Evolutionary conservation across 495 filamentous ascomycete genomes (phyloP).

Genomic region (Choiromyces venosus): DNA sequence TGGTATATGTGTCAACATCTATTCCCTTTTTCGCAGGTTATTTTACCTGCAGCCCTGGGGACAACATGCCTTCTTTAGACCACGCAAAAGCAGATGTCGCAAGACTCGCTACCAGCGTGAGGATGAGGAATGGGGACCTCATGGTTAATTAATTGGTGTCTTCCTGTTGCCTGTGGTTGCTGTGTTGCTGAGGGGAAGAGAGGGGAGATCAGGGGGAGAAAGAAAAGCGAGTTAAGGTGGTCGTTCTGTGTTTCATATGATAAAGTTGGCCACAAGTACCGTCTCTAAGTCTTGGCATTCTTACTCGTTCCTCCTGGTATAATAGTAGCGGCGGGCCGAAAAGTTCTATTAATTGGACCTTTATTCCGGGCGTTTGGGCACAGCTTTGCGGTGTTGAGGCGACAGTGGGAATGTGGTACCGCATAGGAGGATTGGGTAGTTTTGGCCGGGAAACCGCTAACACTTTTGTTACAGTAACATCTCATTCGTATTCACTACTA

Average conservation of each 20-base stretch:
- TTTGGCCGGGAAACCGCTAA: not conserved
- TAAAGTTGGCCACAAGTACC: not conserved
- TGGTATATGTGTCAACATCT: constrained; percentile 43
- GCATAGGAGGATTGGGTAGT: too few relatives aligned
- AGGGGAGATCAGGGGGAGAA: not conserved
- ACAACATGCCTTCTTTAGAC: constrained; percentile 67
- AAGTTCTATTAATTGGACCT: not conserved
- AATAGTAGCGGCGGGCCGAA: not conserved
- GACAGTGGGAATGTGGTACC: not conserved
- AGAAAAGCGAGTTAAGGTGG: not conserved
- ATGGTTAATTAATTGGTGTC: constrained; percentile 41
- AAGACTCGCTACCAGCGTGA: constrained; percentile 56
- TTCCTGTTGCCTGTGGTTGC: not conserved
- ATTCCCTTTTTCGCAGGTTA: not conserved
- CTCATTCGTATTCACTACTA: too few relatives aligned
- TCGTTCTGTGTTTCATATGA: not conserved
- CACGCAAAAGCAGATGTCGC: constrained; percentile 64
- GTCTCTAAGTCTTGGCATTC: not conserved
- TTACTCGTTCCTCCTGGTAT: not conserved
- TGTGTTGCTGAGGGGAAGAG: not conserved
- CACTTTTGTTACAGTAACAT: not conserved
- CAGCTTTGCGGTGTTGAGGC: not conserved
- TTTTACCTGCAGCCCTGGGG: constrained; percentile 15
- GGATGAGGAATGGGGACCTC: constrained; percentile 50
- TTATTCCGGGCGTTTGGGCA: not conserved